phyloP scores from a whole-genome alignment of 2,329 filamentous ascomycete genomes.

The Diplodia sapinea region DNA sequence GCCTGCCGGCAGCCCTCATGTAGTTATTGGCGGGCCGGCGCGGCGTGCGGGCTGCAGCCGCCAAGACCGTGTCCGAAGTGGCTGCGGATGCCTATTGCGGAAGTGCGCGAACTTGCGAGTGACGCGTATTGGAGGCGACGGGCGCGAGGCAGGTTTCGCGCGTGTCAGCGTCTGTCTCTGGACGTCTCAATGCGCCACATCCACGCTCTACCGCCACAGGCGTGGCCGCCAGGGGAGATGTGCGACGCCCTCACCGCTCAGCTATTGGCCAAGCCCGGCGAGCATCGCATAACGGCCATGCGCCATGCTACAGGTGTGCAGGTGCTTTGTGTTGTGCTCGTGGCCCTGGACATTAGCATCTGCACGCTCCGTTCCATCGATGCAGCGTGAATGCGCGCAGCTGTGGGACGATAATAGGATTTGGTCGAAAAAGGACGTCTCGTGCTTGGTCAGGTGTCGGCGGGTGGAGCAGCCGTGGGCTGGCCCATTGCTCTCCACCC shows the following conservation, averaged over 20 bases:
- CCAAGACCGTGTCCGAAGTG: neutral
- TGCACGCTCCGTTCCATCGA: constrained; percentile 1
- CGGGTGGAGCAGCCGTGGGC: neutral
- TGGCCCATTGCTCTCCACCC: neutral
- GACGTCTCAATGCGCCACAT: constrained; percentile 2
- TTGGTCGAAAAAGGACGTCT: constrained; percentile 1
- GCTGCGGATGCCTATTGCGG: constrained; percentile 6
- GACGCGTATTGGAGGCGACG: constrained; percentile 11
- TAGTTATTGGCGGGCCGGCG: neutral
- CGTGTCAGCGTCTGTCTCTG: constrained; percentile 16
- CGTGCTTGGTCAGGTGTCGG: neutral
- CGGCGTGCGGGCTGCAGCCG: constrained; percentile 8
- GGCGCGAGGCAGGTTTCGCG: neutral
- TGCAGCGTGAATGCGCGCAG: constrained; percentile 6
- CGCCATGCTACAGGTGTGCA: neutral
- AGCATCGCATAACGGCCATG: constrained; percentile 18
- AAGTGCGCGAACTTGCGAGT: neutral
- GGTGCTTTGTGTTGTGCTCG: constrained; percentile 4
- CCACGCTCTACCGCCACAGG: constrained; percentile 5
- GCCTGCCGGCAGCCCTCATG: neutral
- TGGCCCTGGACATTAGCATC: neutral
- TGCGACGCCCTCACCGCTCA: neutral
- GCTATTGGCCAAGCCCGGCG: constrained; percentile 5
- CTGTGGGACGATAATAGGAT: constrained; percentile 16
- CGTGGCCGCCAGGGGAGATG: neutral